Evolutionary conservation across 2,329 filamentous ascomycete species (phyloP), one percentile per base, ranked within the genome.

Genomic region (Chalara sp.): DNA sequence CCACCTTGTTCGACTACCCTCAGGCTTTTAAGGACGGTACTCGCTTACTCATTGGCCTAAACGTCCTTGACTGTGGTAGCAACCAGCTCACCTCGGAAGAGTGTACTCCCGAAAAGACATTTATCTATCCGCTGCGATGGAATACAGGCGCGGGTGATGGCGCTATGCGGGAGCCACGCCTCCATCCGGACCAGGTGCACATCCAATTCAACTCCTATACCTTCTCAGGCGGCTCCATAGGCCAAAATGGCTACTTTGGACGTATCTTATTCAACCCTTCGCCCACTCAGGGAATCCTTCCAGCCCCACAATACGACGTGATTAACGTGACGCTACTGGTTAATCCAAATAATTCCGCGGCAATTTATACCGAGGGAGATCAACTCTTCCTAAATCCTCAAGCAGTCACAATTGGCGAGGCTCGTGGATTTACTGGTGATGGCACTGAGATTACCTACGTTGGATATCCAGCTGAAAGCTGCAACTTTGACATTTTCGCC

Each of bases 101-200:
- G 4, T 74, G 70, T 49, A 70, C 65, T 0, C 66, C 68, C 0
- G 59, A 71, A 6, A 57, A 61, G 3, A 65, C 62, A 0, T 58
- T 63, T 40, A 70, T 75, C 29, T 72, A 72, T 49, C 68, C 72
- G 0, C 67, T 75, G 33, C 64, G 65, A 21, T 71, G 69, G 67
- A 66, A 65, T 30, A 61, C 53, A 5, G 57, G 59, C 0, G 46
- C 55, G 3, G 3, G 13, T 13, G 35, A 39, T 0, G 65, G 72
- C 46, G 47, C 41, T 4, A 61, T 69, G 1, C 67, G 72, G 4
- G 74, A 75, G 55, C 56, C 75, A 30, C 71, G 72, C 11, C 50
- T 76, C 6, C 72, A 76, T 52, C 72, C 73, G 0, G 72, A 76
- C 37, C 61, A 73, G 37, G 56, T 63, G 0, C 72, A 75, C 48